Evolutionary conservation across 768 basidiomycete genomes (phyloP).

Genomic region (Crepidotus variabilis): DNA sequence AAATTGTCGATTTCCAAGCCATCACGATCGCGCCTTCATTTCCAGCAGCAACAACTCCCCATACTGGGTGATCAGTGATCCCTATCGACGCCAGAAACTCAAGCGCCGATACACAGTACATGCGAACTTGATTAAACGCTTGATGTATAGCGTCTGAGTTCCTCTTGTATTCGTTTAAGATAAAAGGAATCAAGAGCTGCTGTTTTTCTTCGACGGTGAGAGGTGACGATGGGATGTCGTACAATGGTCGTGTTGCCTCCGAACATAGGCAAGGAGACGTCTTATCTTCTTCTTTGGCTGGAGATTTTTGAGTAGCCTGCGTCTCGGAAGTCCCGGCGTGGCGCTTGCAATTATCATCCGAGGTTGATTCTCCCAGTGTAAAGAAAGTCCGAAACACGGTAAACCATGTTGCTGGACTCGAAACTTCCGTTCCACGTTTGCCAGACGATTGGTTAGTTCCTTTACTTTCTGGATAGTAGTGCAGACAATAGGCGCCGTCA

Average conservation of each 20-base stretch:
- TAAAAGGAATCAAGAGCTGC: not conserved
- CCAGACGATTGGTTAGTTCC: not conserved
- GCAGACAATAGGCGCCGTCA: not conserved
- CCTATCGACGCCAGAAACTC: conserved; percentile 6
- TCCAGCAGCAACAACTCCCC: conserved; percentile 3
- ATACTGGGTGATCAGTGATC: conserved; percentile 7
- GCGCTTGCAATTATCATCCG: not conserved
- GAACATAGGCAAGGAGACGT: not conserved
- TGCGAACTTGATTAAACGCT: conserved; percentile 7
- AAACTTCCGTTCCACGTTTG: not conserved
- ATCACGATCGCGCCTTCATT: conserved; percentile 4
- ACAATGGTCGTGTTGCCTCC: not conserved
- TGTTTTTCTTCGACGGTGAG: not conserved
- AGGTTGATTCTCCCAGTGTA: not conserved
- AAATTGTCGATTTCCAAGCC: conserved; percentile 6
- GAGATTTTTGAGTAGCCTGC: not conserved
- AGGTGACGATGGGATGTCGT: not conserved
- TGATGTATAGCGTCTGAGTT: not conserved
- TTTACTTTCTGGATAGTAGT: not conserved
- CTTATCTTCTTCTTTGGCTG: not conserved
- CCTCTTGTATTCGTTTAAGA: conserved; percentile 1
- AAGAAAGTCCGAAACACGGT: not conserved
- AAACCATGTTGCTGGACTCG: not conserved
- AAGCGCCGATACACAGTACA: conserved; percentile 5
- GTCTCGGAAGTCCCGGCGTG: not conserved